Percentiles rank a stretch among this genome's conserved stretches.
phyloP scores from a whole-genome alignment of 2,329 filamentous ascomycete species.

The Clonostachys solani region DNA sequence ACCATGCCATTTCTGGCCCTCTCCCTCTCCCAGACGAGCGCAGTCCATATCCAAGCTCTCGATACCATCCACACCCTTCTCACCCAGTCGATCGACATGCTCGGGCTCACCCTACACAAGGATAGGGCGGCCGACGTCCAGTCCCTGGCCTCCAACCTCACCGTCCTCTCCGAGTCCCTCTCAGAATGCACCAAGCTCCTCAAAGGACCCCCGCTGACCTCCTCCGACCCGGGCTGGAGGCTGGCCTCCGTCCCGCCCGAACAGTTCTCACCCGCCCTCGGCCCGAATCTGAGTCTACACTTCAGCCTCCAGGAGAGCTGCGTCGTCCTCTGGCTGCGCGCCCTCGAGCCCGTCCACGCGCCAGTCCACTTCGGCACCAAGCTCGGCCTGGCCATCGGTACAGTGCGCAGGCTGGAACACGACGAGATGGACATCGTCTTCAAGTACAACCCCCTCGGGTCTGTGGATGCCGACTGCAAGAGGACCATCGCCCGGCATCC shows the following conservation, averaged over 20 bases:
- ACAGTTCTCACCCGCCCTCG: conserved; percentile 38
- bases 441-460: conserved; percentile 43
- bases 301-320: conserved; percentile 66
- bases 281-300: conserved; percentile 69
- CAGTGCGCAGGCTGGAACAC: conserved; percentile 60
- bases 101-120: conserved; percentile 61
- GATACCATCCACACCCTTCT: conserved; percentile 71
- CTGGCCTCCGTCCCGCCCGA: conserved; percentile 33
- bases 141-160: conserved; percentile 51
- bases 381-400: conserved; percentile 66
- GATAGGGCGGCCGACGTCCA: conserved; percentile 48
- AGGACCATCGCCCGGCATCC: not conserved
- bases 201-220: conserved; percentile 44
- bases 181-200: conserved; percentile 46
- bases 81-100: conserved; percentile 77
- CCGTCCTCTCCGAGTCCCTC: conserved; percentile 50
- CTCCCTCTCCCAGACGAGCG: conserved; percentile 35
- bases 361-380: conserved; percentile 59
- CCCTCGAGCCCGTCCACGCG: conserved; percentile 63
- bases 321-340: conserved; percentile 65
- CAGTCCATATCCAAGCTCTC: conserved; percentile 64
- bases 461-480: conserved; percentile 12
- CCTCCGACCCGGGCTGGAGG: conserved; percentile 37
- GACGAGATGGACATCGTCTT: conserved; percentile 81
- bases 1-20: conserved; percentile 55